Conservation (phyloP, 495 filamentous ascomycete genomes). For the Neurospora sp. region DNA sequence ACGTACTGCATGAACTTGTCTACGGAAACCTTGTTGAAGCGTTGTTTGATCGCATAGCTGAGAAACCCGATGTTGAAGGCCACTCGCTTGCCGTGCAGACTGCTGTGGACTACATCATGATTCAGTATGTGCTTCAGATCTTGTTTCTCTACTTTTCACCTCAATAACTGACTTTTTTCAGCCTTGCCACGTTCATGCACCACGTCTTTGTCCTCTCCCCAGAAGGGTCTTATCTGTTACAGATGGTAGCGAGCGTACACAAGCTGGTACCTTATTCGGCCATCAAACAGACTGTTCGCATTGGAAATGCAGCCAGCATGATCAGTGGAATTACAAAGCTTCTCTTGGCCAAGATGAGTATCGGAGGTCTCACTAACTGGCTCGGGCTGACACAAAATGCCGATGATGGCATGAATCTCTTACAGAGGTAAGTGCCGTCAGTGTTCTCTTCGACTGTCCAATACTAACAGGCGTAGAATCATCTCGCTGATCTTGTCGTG, state of each 20-base stretch:
- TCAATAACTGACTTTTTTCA: slow-evolving; percentile 12
- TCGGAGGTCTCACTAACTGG: slow-evolving; percentile 56
- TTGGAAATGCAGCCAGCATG: slow-evolving; percentile 62
- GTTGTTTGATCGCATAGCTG: slow-evolving; percentile 42
- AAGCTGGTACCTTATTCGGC: slow-evolving; percentile 49
- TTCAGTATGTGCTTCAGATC: slow-evolving; percentile 34
- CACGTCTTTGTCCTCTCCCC: slow-evolving; percentile 52
- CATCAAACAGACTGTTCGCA: slow-evolving; percentile 49
- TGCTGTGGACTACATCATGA: slow-evolving; percentile 45
- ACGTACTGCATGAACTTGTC: slow-evolving; percentile 44
- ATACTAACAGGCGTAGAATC: slow-evolving; percentile 35
- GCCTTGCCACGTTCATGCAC: slow-evolving; percentile 53
- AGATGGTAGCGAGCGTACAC: slow-evolving; percentile 46
- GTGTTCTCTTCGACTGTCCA: neutral
- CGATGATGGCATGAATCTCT: slow-evolving; percentile 58
- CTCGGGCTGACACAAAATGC: slow-evolving; percentile 47
- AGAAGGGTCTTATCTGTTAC: slow-evolving; percentile 51
- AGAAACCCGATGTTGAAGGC: slow-evolving; percentile 44
- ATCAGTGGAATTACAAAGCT: slow-evolving; percentile 52
- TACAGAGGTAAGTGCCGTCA: slow-evolving; percentile 43
- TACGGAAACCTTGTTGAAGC: slow-evolving; percentile 50
- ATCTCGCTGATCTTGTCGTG: slow-evolving; percentile 51
- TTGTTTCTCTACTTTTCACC: neutral
- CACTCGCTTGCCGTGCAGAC: slow-evolving; percentile 45
- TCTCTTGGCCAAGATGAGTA: slow-evolving; percentile 53